Evolutionary conservation across 768 basidiomycete species (phyloP).

Genomic region (Pseudohyphozyma bogoriensis): DNA sequence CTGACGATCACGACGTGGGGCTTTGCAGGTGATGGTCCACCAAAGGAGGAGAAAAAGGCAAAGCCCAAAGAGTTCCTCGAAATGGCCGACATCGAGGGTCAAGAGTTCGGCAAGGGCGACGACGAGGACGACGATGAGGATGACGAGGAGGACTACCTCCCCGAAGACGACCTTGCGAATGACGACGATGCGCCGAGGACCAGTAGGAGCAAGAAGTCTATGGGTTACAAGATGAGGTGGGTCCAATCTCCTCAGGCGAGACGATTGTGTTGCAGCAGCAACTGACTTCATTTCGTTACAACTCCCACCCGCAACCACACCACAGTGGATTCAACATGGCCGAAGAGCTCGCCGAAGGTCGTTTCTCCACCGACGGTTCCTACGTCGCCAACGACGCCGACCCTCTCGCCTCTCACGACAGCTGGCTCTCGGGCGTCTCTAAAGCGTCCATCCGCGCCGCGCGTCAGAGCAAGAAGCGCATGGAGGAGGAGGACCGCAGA

Average conservation of each 20-base stretch:
- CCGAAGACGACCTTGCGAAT: slow-evolving; percentile 34
- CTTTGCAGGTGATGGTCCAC: no score
- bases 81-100: slow-evolving; percentile 91
- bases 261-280: neutral
- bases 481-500: slow-evolving; percentile 70
- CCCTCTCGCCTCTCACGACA: slow-evolving; percentile 81
- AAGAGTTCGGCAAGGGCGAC: slow-evolving; percentile 57
- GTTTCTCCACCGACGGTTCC: slow-evolving; percentile 81
- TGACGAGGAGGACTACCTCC: slow-evolving; percentile 44
- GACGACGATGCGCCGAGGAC: slow-evolving; percentile 53
- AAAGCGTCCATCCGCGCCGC: slow-evolving; percentile 79
- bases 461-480: slow-evolving; percentile 59
- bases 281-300: neutral
- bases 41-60: slow-evolving; percentile 51
- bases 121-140: slow-evolving; percentile 39
- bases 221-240: slow-evolving; percentile 78
- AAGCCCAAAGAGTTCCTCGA: slow-evolving; percentile 57
- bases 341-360: slow-evolving; percentile 96
- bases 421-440: slow-evolving; percentile 82
- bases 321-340: slow-evolving; percentile 86
- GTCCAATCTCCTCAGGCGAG: neutral
- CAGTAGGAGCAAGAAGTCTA: slow-evolving; percentile 64
- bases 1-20: slow-evolving; percentile 70
- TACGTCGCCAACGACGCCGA: slow-evolving; percentile 73
- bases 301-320: neutral